Evolutionary conservation across 1,139 yeast genomes (phyloP), one percentile per base, ranked within the genome.

Genomic region (Geotrichum cucujoidarum): DNA sequence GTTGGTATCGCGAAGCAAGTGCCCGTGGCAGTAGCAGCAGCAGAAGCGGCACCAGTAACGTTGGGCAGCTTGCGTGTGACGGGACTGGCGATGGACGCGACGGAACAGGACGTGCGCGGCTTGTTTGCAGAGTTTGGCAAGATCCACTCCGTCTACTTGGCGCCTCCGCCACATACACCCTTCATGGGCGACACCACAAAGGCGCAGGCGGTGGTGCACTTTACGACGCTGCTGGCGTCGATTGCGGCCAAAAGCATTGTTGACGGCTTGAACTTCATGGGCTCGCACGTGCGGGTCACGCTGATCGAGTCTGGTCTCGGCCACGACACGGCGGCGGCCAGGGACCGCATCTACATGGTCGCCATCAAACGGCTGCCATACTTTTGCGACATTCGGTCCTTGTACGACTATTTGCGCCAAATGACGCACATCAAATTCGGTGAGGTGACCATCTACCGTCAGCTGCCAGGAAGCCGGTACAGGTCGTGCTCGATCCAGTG

Each of bases 61-160:
- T n/a, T n/a, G 10, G 83, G 94, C 67, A 85, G 85, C 70, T 80
- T 86, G 58, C 85, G 81, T 70, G 81, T 81, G 59, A 84, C 84
- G 73, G 84, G 86, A 76, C 74, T 86, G 60, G 78, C 76, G 57
- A 57, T 72, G 48, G 86, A 79, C 55, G 76, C 74, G 67, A 61
- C 80, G 50, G 86, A 81, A 59, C 31, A 27, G 40, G 83, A 82
- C 57, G 76, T 86, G 61, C 71, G 71, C 60, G 75, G 75, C 50
- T 68, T 82, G 59, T 85, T 86, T 67, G 67, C 70, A 57, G 73
- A 78, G 53, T 76, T 63, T 64, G 95, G 95, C 68, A 66, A 71
- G 50, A 76, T 58, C 27, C 82, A 88, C 60, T 84, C 95, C 51
- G 73, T 80, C 56, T 56, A 56, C 43, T 44, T 56, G 37, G 37